Conservation (phyloP, 371 early-diverging fungal genomes). For the Phascolomyces articulosus region DNA sequence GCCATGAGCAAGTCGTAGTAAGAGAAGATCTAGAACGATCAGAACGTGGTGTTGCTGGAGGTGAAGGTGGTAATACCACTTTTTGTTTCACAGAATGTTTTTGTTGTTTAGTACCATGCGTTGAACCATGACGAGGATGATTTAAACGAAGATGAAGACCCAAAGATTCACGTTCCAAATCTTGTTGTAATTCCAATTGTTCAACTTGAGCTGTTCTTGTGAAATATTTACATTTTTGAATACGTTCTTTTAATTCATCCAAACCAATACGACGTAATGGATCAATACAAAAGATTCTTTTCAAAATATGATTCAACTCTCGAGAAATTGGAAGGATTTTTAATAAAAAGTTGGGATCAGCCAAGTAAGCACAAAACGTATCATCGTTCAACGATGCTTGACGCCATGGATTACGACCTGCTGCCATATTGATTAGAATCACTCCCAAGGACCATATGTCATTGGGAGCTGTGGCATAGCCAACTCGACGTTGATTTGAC, state of each 20-base stretch:
- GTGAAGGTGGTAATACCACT: conserved; percentile 10
- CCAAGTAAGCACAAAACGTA: conserved; percentile 69
- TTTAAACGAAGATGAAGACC: conserved; percentile 3
- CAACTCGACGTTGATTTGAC: conserved; percentile 15
- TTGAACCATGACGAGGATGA: too few relatives aligned
- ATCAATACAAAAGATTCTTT: conserved; percentile 73
- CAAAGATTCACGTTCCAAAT: conserved; percentile 2
- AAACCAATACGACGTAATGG: conserved; percentile 71
- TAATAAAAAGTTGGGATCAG: conserved; percentile 64
- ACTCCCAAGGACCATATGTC: conserved; percentile 88
- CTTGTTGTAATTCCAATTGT: conserved; percentile 13
- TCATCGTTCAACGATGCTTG: conserved; percentile 74
- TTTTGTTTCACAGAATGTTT: not conserved
- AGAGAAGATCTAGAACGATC: conserved; percentile 19
- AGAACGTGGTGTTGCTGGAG: conserved; percentile 17
- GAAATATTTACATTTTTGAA: conserved; percentile 62
- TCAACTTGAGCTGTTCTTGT: conserved; percentile 45
- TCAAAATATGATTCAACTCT: conserved; percentile 71
- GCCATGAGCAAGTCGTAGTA: conserved; percentile 6
- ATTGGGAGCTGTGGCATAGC: conserved; percentile 75
- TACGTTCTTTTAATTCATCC: conserved; percentile 60
- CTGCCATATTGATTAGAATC: conserved; percentile 77
- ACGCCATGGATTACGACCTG: conserved; percentile 84
- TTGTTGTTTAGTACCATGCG: too few relatives aligned
- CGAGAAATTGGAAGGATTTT: conserved; percentile 72